phyloP scores from a whole-genome alignment of 306 rosid species.

The Potentilla sterilis region DNA sequence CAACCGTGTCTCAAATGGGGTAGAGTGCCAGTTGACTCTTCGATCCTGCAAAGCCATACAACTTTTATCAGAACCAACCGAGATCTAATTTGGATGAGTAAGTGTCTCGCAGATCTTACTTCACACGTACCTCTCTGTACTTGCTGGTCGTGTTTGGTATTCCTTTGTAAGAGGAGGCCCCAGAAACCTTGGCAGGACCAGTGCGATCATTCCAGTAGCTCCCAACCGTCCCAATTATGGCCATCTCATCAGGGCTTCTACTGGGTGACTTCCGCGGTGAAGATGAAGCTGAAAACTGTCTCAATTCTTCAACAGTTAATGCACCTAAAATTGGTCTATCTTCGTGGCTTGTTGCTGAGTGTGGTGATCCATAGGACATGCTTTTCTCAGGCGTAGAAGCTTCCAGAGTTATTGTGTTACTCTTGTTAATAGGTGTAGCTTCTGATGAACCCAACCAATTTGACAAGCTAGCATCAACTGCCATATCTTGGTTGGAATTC shows the following conservation, averaged over 20 bases:
- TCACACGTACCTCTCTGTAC: constrained; percentile 74
- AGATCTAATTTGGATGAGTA: constrained; percentile 11
- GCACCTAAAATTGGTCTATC: constrained; percentile 93
- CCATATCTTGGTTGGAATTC: constrained; percentile 47
- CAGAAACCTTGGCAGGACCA: constrained; percentile 38
- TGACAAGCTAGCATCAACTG: constrained; percentile 89
- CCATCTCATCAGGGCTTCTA: constrained; percentile 65
- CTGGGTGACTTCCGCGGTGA: constrained; percentile 73
- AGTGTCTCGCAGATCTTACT: constrained; percentile 31
- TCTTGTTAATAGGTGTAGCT: constrained; percentile 43
- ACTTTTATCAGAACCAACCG: constrained; percentile 43
- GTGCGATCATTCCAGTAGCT: constrained; percentile 57
- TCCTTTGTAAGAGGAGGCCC: constrained; percentile 65
- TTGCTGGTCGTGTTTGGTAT: constrained; percentile 86
- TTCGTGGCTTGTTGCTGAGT: constrained; percentile 56
- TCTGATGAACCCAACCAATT: constrained; percentile 75
- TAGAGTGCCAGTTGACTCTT: constrained; percentile 75
- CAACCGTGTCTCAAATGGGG: constrained; percentile 82
- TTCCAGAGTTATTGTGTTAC: constrained; percentile 16
- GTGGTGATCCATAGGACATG: constrained; percentile 57
- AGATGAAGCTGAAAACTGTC: constrained; percentile 61
- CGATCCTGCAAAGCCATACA: constrained; percentile 65
- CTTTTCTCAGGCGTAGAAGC: constrained; percentile 43
- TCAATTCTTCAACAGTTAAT: constrained; percentile 72
- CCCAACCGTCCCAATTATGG: constrained; percentile 84